Evolutionary conservation across 2,329 filamentous ascomycete genomes (phyloP), one percentile per base, ranked within the genome.

Genomic region (Colletotrichum sp.): DNA sequence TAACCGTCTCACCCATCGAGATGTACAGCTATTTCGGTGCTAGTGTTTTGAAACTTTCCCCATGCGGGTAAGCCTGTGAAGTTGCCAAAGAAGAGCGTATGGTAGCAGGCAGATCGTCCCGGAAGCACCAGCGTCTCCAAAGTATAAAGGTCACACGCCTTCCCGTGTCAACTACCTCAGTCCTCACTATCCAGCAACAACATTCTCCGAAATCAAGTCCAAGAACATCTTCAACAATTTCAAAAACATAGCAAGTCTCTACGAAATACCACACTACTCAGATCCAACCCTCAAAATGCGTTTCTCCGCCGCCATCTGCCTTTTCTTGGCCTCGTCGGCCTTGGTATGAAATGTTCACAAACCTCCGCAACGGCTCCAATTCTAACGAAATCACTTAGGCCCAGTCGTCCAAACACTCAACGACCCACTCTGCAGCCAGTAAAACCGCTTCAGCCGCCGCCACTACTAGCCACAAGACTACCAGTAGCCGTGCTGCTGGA

Each of bases 1-100:
- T 6, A 12, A 12, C 2, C 38, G 18, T 48, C 38, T 48, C 38
- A n/a, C 1, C 18, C 38, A 48, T n/a, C 3, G 18, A 48, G 18
- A 48, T 6, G 38, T n/a, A 48, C 38, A n/a, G 0, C 0, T n/a
- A 12, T 6, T 12, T n/a, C 6, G 18, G 1, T 48, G 18, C 9
- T 48, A 48, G 38, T n/a, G 38, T 4, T n/a, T 48, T 48, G 18
- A 48, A 48, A 12, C 1, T 48, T 48, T 48, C 18, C 18, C 38
- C 18, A n/a, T n/a, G 18, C 38, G 38, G 38, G 18, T n/a, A n/a
- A 6, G 18, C 18, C 18, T 48, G 18, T n/a, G 1, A 48, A n/a
- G 38, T 7, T n/a, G 18, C 18, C 38, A 12, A 0, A 43, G 18
- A 43, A 43, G 8, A 43, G 3, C 18, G 9, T n/a, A 43, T n/a